Conservation (phyloP, 2,329 filamentous ascomycete species). For the Penicillium griseofulvum region DNA sequence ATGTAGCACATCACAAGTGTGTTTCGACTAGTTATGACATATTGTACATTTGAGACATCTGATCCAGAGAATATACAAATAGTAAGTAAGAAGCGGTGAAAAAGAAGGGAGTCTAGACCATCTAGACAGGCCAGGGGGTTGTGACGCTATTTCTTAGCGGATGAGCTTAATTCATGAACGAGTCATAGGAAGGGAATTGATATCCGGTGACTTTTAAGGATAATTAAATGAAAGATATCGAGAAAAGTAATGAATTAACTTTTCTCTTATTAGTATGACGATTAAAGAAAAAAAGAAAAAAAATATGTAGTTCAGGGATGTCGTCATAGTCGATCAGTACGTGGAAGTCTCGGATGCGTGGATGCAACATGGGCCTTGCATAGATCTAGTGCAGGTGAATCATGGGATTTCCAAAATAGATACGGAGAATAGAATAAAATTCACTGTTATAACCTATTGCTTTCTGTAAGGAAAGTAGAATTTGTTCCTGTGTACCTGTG, state of each 20-base stretch:
- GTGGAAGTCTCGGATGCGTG: conserved; percentile 14
- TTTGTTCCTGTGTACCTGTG: not conserved
- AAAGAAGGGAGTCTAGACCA: not conserved
- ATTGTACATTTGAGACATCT: not conserved
- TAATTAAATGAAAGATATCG: not conserved
- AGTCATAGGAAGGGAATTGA: conserved; percentile 7
- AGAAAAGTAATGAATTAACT: too few species aligned
- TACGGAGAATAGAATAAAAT: not conserved
- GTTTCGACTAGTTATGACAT: not conserved
- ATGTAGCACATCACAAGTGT: not conserved
- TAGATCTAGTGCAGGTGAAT: conserved; percentile 2
- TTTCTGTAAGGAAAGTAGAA: not conserved
- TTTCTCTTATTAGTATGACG: not conserved
- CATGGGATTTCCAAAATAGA: not conserved
- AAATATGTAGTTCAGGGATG: not conserved
- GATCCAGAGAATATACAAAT: not conserved
- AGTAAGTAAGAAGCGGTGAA: conserved; percentile 4
- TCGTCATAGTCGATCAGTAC: conserved; percentile 10
- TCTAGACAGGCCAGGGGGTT: not conserved
- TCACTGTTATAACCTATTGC: not conserved
- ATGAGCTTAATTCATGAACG: conserved; percentile 20
- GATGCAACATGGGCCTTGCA: conserved; percentile 13
- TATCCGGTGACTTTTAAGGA: not conserved
- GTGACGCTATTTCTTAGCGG: conserved; percentile 1
- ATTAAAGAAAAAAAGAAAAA: not conserved